phyloP scores from a whole-genome alignment of 1,284 basidiomycete species.

The Papiliotrema laurentii region DNA sequence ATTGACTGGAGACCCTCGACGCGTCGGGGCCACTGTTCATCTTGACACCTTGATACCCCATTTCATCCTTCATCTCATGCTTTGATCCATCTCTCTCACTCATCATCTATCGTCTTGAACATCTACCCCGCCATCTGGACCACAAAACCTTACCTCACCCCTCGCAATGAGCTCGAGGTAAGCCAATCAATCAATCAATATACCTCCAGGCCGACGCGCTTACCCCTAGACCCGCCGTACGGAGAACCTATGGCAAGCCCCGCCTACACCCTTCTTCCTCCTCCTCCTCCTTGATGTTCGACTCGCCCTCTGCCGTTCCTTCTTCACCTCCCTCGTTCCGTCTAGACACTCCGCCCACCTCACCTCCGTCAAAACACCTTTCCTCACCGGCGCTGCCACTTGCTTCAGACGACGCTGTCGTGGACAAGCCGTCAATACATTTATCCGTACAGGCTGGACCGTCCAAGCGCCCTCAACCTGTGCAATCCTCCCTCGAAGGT shows the following conservation, averaged over 20 bases:
- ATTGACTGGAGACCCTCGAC: background rate
- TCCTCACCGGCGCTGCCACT: too few species aligned
- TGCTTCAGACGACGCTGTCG: too few species aligned
- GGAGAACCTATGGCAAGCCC: constrained; percentile 32
- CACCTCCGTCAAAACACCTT: too few species aligned
- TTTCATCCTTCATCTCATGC: constrained; percentile 79
- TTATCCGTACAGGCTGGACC: too few species aligned
- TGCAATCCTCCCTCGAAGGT: constrained; percentile 27
- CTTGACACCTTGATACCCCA: constrained; percentile 81
- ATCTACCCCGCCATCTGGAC: too few species aligned
- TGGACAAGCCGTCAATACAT: too few species aligned
- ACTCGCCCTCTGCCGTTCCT: background rate
- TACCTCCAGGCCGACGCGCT: too few species aligned
- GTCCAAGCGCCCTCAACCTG: background rate
- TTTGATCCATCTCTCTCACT: constrained; percentile 84
- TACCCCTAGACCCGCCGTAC: constrained; percentile 24
- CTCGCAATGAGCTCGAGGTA: too few species aligned
- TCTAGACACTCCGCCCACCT: constrained; percentile 2
- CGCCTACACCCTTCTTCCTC: constrained; percentile 10
- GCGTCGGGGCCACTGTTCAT: constrained; percentile 41
- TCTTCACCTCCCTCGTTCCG: constrained; percentile 6
- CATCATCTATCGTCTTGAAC: too few species aligned
- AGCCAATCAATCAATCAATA: background rate
- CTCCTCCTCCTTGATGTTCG: constrained; percentile 8
- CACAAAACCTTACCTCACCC: too few species aligned